Evolutionary conservation across 202 grass and related monocot species (phyloP), one percentile per base, ranked within the genome.

Genomic region (Carex arenaria): DNA sequence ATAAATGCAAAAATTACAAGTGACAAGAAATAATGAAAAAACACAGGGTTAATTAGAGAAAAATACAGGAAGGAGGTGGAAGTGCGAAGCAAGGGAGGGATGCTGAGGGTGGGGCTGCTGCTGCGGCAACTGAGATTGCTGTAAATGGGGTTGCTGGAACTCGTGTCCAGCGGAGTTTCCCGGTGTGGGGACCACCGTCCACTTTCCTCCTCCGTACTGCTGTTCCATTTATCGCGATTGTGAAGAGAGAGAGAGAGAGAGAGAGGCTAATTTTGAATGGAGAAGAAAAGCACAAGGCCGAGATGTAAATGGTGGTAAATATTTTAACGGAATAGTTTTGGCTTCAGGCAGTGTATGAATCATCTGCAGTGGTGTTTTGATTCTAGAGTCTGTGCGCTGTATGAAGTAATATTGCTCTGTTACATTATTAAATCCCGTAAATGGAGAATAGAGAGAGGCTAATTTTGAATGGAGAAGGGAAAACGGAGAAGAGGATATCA

Each of bases 151-250:
- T 65, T 82, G 79, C 79, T 36, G 32, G 23, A 51, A 49, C 34
- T 30, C 80, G 1, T 40, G 80, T 4, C 63, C 80, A 1, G 13
- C 23, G 45, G 80, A 69, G 80, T 69, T 82, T 12, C 61, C 79
- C 13, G 79, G 79, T 0, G 79, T 82, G 1, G 79, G 79, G 26
- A 82, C 79, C 79, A 82, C 79, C 61, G 79, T 52, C 80, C 80
- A 82, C 30, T 82, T 82, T 15, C 63, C 80, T 3, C 63, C 80
- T 54, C 64, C 63, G 63, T 82, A 68, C 30, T 68, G 63, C 62
- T 64, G 60, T 3, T 82, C 80, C 80, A 82, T 82, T 32, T 10
- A 4, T 54, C 10, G 31, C 13, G 18, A 23, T 47, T 49, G 31
- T 28, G 9, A 4, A 12, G 4, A 7, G 18, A 19, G 31, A 36